Conservation (phyloP, 345 rosid genomes). For the Populus deltoides region DNA sequence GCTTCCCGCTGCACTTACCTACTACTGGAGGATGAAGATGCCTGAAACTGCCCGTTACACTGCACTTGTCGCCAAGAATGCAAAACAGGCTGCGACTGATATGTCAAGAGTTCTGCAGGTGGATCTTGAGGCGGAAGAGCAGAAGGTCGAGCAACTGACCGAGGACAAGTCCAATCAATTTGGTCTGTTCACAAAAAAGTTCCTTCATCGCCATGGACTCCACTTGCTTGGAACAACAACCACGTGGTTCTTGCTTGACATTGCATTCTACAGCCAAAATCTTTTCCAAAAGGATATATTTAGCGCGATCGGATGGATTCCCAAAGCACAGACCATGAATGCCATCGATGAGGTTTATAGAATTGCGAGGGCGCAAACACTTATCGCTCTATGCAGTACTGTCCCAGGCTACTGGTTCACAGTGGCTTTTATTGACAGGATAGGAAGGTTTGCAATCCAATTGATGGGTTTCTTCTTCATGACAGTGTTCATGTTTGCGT, state of each 20-base stretch:
- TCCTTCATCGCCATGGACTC: conserved; percentile 64
- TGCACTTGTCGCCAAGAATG: conserved; percentile 76
- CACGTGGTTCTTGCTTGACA: conserved; percentile 88
- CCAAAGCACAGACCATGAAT: conserved; percentile 68
- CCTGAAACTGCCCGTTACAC: conserved; percentile 92
- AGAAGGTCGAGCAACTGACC: conserved; percentile 29
- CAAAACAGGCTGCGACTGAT: conserved; percentile 65
- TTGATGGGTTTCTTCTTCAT: conserved; percentile 89
- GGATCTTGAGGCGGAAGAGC: conserved; percentile 56
- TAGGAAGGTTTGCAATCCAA: conserved; percentile 75
- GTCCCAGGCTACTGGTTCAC: conserved; percentile 93
- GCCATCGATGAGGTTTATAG: conserved; percentile 70
- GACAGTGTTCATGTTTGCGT: conserved; percentile 87
- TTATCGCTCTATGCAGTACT: conserved; percentile 73
- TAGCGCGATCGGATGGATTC: conserved; percentile 83
- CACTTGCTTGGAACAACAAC: conserved; percentile 79
- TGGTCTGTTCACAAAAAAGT: conserved; percentile 62
- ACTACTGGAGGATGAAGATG: conserved; percentile 83
- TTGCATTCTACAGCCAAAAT: conserved; percentile 81
- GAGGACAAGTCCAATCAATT: conserved; percentile 23
- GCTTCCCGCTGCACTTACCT: conserved; percentile 71
- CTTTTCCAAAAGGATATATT: conserved; percentile 85
- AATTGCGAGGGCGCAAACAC: conserved; percentile 80
- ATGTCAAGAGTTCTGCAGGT: conserved; percentile 81
- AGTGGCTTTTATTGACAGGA: conserved; percentile 56